A percentile compares a stretch with the other conserved stretches of the same genome.
Evolutionary conservation across 78 protist species (phyloP).

Genomic region (slime mould (Dictyostelium discoideum)): DNA sequence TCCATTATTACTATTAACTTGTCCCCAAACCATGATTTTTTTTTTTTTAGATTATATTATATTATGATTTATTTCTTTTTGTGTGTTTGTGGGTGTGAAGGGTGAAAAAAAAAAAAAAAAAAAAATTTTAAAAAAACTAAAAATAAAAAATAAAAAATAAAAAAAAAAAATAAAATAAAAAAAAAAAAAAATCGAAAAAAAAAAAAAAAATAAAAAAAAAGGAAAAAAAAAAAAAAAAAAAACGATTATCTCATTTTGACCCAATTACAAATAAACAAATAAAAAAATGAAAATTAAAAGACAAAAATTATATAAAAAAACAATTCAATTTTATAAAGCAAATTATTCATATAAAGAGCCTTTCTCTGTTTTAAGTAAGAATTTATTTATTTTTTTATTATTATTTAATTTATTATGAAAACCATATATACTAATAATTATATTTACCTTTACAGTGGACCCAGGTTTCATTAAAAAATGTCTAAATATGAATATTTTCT

Average conservation of each 20-base stretch:
- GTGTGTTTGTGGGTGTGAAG: not conserved
- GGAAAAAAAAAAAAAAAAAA: not conserved
- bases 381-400: not conserved
- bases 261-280: not conserved
- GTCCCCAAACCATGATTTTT: constrained; percentile 41
- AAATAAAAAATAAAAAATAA: not conserved
- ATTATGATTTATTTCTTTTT: not conserved
- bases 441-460: constrained; percentile 17
- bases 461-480: constrained; percentile 28
- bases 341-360: constrained; percentile 65
- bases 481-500: constrained; percentile 9
- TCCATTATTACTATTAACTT: not conserved
- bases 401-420: too few species aligned
- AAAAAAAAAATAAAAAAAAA: not conserved
- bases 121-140: not conserved
- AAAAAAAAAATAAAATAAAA: not conserved
- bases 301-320: constrained; percentile 42
- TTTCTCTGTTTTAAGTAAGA: constrained; percentile 33
- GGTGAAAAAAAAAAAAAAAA: not conserved
- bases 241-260: not conserved
- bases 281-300: constrained; percentile 38
- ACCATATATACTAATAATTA: not conserved
- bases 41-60: not conserved
- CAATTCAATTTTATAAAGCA: constrained; percentile 23
- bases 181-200: not conserved